Evolutionary conservation across 2,329 filamentous ascomycete genomes (phyloP).

Genomic region (Aureobasidium sp.): DNA sequence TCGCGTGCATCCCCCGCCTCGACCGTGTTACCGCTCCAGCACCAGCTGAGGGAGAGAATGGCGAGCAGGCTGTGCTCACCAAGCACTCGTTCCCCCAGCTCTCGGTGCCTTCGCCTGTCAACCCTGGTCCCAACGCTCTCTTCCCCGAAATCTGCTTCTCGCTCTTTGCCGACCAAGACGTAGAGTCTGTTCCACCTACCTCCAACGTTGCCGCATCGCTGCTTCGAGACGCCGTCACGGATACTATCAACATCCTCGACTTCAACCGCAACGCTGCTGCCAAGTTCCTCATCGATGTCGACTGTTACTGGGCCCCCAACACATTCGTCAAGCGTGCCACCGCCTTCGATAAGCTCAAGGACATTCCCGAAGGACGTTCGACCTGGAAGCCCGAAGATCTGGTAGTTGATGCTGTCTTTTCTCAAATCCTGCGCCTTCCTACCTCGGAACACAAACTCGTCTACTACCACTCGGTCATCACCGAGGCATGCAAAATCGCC

Average conservation of each 20-base stretch:
- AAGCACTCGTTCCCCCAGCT: slow-evolving; percentile 76
- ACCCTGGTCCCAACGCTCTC: slow-evolving; percentile 63
- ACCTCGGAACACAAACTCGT: slow-evolving; percentile 85
- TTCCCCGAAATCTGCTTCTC: slow-evolving; percentile 94
- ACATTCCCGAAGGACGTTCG: slow-evolving; percentile 54
- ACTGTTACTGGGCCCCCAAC: slow-evolving; percentile 83
- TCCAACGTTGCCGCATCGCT: slow-evolving; percentile 71
- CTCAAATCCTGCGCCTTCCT: slow-evolving; percentile 83
- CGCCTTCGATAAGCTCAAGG: slow-evolving; percentile 78
- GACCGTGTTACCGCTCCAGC: slow-evolving; percentile 35
- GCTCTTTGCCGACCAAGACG: slow-evolving; percentile 77
- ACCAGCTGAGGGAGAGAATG: slow-evolving; percentile 49
- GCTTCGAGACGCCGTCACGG: slow-evolving; percentile 74
- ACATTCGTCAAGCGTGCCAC: slow-evolving; percentile 93
- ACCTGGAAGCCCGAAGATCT: slow-evolving; percentile 98
- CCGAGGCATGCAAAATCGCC: slow-evolving; percentile 90
- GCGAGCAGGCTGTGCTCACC: slow-evolving; percentile 35
- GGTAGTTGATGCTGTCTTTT: slow-evolving; percentile 94
- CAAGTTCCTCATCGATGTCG: slow-evolving; percentile 83
- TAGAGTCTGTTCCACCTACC: slow-evolving; percentile 72
- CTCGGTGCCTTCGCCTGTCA: slow-evolving; percentile 64
- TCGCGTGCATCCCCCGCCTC: slow-evolving; percentile 54
- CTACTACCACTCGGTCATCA: slow-evolving; percentile 92
- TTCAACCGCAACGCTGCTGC: slow-evolving; percentile 85
- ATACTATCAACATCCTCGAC: slow-evolving; percentile 89